phyloP scores from a whole-genome alignment of 768 basidiomycete species.

The Hemileccinum rubropunctum region DNA sequence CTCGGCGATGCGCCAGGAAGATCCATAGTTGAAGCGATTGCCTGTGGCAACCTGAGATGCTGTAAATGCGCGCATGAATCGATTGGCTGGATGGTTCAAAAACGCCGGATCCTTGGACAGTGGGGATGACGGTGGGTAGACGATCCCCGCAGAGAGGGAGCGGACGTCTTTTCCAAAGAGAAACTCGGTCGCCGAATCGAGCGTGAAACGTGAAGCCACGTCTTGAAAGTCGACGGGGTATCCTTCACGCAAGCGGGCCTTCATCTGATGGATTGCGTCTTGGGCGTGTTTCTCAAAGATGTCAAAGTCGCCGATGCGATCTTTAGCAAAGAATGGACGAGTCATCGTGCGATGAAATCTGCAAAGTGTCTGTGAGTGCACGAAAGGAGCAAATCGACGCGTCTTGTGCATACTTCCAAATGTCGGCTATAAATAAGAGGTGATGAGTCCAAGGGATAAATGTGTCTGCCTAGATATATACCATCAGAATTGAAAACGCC shows the following conservation, averaged over 20 bases:
- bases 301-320: conserved; percentile 40
- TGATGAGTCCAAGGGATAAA: neutral
- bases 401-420: conserved; percentile 35
- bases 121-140: conserved; percentile 27
- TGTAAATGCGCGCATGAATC: conserved; percentile 40
- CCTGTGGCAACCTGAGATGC: conserved; percentile 35
- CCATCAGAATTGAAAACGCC: conserved; percentile 45
- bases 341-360: conserved; percentile 45
- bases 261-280: conserved; percentile 33
- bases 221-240: conserved; percentile 45
- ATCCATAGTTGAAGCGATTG: conserved; percentile 36
- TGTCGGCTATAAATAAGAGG: conserved; percentile 22
- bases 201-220: conserved; percentile 43
- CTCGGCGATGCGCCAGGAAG: conserved; percentile 39
- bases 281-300: conserved; percentile 38
- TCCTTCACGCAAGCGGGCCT: conserved; percentile 32
- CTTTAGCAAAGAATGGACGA: conserved; percentile 40
- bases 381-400: neutral
- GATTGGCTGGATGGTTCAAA: conserved; percentile 31
- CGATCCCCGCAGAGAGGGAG: conserved; percentile 38
- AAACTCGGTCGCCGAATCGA: conserved; percentile 59
- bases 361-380: neutral
- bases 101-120: conserved; percentile 22
- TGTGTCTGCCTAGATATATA: neutral
- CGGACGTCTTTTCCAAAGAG: conserved; percentile 45